These are phyloP conservation scores for Balansia obtecta DNA, from an alignment of 2,329 filamentous ascomycete species.

Conservation along the genomic window DNA sequence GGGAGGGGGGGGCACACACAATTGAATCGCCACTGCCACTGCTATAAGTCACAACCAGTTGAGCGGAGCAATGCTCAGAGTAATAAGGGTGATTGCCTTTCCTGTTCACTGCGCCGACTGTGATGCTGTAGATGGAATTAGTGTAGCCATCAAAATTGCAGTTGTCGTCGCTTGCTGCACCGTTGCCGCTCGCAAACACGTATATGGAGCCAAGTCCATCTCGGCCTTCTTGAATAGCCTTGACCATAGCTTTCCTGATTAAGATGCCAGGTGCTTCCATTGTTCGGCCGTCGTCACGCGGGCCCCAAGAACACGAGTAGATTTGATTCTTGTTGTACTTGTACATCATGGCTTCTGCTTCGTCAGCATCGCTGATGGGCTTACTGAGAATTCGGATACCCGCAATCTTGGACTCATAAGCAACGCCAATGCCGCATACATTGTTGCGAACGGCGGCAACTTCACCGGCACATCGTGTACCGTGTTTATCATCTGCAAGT, in stretches of 20 bases:
- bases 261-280: slow-evolving; percentile 91
- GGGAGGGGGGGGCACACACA: slow-evolving; percentile 30
- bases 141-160: slow-evolving; percentile 99
- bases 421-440: slow-evolving; percentile 89
- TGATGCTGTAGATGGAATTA: slow-evolving; percentile 98
- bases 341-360: slow-evolving; percentile 87
- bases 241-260: slow-evolving; percentile 82
- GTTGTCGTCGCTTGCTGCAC: slow-evolving; percentile 76
- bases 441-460: slow-evolving; percentile 86
- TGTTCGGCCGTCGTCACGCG: slow-evolving; percentile 79
- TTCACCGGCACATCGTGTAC: slow-evolving; percentile 89
- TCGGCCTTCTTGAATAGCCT: slow-evolving; percentile 80
- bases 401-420: slow-evolving; percentile 81
- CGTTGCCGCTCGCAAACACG: slow-evolving; percentile 91
- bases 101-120: slow-evolving; percentile 83
- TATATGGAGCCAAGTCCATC: slow-evolving; percentile 78
- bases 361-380: slow-evolving; percentile 81
- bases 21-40: slow-evolving; percentile 83
- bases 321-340: slow-evolving; percentile 86
- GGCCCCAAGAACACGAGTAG: slow-evolving; percentile 98
- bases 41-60: slow-evolving; percentile 92
- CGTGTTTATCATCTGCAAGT: slow-evolving; percentile 78
- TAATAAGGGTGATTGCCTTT: slow-evolving; percentile 87
- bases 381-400: slow-evolving; percentile 89
- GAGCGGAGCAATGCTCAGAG: slow-evolving; percentile 90